Percentiles rank a stretch among this genome's conserved stretches.
Conservation (phyloP, 495 filamentous ascomycete genomes). For the Aspergillus taichungensis region DNA sequence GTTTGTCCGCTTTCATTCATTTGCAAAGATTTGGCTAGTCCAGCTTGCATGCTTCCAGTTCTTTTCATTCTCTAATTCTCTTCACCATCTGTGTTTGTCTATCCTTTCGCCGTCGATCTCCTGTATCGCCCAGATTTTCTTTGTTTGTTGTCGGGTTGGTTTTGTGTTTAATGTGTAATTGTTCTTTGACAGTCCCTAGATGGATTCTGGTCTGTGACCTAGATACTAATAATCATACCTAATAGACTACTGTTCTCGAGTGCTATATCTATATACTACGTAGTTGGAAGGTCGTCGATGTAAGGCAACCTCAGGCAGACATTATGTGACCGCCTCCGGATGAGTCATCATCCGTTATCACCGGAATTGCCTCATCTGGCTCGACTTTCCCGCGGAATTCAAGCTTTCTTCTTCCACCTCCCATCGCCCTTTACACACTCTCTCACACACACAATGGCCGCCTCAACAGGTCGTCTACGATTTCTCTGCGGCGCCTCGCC, state of each 20-base stretch:
- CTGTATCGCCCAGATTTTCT: conserved; percentile 3
- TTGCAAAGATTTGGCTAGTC: background rate
- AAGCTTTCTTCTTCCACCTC: conserved; percentile 13
- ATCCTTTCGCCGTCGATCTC: conserved; percentile 2
- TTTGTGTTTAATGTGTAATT: background rate
- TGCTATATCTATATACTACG: no score
- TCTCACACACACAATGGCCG: conserved; percentile 25
- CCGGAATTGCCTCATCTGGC: conserved; percentile 1
- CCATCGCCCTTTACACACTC: conserved; percentile 6
- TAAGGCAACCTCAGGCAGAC: background rate
- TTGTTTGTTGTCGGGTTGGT: background rate
- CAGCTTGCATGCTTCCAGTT: background rate
- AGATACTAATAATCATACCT: no score
- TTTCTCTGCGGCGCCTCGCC: conserved; percentile 25
- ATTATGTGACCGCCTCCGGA: background rate
- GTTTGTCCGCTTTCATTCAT: background rate
- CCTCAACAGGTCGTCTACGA: conserved; percentile 28
- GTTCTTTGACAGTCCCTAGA: no score
- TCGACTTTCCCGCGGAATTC: conserved; percentile 20
- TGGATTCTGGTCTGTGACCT: no score
- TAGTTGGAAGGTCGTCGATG: no score
- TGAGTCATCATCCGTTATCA: conserved; percentile 11
- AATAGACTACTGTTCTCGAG: no score
- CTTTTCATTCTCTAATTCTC: background rate
- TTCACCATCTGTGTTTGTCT: background rate